Evolutionary conservation across 129 eudicot genomes (phyloP).

Genomic region (Helichrysum umbraculigerum): DNA sequence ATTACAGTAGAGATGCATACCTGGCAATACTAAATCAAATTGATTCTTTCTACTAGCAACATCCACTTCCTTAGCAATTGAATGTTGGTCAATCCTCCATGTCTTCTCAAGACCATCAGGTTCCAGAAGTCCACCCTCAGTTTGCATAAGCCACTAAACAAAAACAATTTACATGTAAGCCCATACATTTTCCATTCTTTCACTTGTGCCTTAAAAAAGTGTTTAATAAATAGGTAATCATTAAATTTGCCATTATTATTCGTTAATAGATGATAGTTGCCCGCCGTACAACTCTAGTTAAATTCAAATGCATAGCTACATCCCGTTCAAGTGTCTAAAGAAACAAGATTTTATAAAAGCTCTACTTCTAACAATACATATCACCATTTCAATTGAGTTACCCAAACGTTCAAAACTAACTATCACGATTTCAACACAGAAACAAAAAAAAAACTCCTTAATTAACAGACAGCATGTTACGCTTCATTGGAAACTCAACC

Average conservation of each 20-base stretch:
- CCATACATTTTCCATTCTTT: not conserved
- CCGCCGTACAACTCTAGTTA: not conserved
- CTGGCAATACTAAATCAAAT: slow-evolving; percentile 86
- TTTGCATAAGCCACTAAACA: slow-evolving; percentile 88
- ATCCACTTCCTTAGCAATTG: slow-evolving; percentile 69
- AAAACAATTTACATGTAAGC: not conserved
- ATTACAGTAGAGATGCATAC: slow-evolving; percentile 26
- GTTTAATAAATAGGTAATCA: not conserved
- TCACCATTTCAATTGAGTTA: not conserved
- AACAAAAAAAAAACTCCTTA: not conserved
- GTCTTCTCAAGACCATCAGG: slow-evolving; percentile 88
- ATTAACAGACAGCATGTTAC: not conserved
- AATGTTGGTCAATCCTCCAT: slow-evolving; percentile 70
- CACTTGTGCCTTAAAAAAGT: not conserved
- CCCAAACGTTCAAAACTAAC: not conserved
- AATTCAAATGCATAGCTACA: not conserved
- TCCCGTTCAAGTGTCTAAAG: not conserved
- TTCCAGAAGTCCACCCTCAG: slow-evolving; percentile 76
- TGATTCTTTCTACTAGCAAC: slow-evolving; percentile 65
- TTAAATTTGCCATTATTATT: not conserved
- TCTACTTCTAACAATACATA: not conserved
- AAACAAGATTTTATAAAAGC: not conserved
- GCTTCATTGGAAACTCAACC: not conserved
- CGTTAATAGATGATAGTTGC: not conserved
- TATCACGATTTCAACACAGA: not conserved